Evolutionary conservation across 768 basidiomycete genomes (phyloP).

Genomic region (Wakefieldia striispora): DNA sequence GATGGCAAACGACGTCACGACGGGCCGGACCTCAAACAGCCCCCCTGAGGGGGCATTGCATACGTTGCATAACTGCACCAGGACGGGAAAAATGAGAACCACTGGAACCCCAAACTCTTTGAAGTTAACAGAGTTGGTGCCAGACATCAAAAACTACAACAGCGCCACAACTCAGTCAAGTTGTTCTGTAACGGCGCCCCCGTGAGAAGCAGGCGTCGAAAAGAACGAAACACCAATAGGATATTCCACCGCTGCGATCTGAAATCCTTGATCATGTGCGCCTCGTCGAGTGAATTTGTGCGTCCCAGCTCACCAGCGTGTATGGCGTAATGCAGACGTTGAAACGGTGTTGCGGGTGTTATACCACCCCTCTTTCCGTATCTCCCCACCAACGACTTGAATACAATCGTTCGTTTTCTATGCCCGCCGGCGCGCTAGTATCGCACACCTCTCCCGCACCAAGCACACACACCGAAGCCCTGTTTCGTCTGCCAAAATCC

Average conservation of each 20-base stretch:
- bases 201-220: constrained; percentile 84
- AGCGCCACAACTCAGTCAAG: constrained; percentile 92
- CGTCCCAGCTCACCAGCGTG: constrained; percentile 86
- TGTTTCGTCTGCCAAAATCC: constrained; percentile 92
- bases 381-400: constrained; percentile 87
- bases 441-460: not conserved
- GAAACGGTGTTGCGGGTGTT: constrained; percentile 84
- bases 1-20: constrained; percentile 75
- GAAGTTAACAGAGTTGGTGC: constrained; percentile 83
- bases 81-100: constrained; percentile 74
- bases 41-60: constrained; percentile 96
- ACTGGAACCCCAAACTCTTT: constrained; percentile 94
- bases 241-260: constrained; percentile 92
- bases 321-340: constrained; percentile 96
- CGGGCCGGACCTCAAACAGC: constrained; percentile 86
- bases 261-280: constrained; percentile 98
- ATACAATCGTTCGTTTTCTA: constrained; percentile 93
- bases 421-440: not conserved
- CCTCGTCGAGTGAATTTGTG: constrained; percentile 92
- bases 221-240: constrained; percentile 82
- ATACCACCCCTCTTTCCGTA: constrained; percentile 92
- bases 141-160: constrained; percentile 91
- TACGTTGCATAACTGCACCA: constrained; percentile 98
- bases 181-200: constrained; percentile 98
- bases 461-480: constrained; percentile 71